These are phyloP conservation scores for Fusarium subtropicale DNA, from an alignment of 2,329 filamentous ascomycete species.

Conservation along the genomic window DNA sequence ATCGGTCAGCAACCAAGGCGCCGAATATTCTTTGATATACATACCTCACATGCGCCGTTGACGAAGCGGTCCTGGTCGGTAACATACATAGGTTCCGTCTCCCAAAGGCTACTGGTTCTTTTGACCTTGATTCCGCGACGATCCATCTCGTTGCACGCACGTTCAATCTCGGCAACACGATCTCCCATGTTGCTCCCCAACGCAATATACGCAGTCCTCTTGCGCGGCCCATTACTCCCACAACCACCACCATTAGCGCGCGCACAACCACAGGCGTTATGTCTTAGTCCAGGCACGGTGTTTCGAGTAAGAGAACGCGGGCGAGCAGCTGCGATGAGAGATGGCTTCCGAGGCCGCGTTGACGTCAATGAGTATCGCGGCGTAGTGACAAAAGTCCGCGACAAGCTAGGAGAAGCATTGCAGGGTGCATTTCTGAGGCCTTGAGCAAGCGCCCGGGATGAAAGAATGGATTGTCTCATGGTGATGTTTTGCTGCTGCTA, in stretches of 20 bases:
- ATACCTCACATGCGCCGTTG: slow-evolving; percentile 92
- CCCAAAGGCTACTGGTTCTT: slow-evolving; percentile 89
- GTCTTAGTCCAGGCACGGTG: slow-evolving; percentile 31
- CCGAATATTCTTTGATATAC: slow-evolving; percentile 48
- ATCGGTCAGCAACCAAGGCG: slow-evolving; percentile 24
- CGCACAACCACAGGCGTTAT: slow-evolving; percentile 53
- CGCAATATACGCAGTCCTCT: slow-evolving; percentile 78
- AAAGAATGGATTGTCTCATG: slow-evolving; percentile 39
- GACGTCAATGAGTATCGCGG: slow-evolving; percentile 28
- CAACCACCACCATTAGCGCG: slow-evolving; percentile 49
- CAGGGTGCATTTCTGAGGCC: slow-evolving; percentile 13
- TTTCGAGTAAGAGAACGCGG: slow-evolving; percentile 26
- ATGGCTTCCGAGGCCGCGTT: slow-evolving; percentile 21
- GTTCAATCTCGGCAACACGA: slow-evolving; percentile 84
- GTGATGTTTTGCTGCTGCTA: slow-evolving; percentile 25
- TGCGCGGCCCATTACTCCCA: slow-evolving; percentile 46
- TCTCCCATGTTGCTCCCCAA: slow-evolving; percentile 94
- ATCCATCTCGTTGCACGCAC: slow-evolving; percentile 83
- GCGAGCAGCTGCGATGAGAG: slow-evolving; percentile 23
- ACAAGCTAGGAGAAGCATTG: slow-evolving; percentile 20
- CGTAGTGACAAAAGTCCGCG: slow-evolving; percentile 21
- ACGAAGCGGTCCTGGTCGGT: slow-evolving; percentile 88
- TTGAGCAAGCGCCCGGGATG: slow-evolving; percentile 17
- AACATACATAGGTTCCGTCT: slow-evolving; percentile 98
- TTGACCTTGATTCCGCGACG: slow-evolving; percentile 76